Conservation (phyloP, 2,329 filamentous ascomycete species). For the Coniochaeta sp. region DNA sequence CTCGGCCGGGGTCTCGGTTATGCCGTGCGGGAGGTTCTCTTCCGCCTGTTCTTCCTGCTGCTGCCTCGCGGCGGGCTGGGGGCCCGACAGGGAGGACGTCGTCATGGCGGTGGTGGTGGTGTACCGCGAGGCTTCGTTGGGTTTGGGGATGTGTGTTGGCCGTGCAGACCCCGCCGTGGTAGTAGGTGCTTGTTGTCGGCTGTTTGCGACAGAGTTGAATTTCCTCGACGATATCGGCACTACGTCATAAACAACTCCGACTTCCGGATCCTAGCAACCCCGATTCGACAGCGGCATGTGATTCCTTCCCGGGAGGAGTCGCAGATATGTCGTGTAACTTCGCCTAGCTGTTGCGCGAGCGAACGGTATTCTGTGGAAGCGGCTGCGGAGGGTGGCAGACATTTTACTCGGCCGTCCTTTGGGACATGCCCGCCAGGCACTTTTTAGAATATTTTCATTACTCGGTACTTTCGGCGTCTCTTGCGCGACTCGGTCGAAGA, state of each 20-base stretch:
- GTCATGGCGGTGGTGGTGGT: not conserved
- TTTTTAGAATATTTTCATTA: not conserved
- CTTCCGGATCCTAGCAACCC: not conserved
- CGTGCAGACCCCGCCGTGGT: not conserved
- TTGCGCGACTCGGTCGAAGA: not conserved
- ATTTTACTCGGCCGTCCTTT: not conserved
- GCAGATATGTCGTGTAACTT: not conserved
- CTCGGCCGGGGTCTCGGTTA: constrained; percentile 17
- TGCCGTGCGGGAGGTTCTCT: constrained; percentile 13
- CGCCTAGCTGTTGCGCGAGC: not conserved
- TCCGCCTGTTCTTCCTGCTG: not conserved
- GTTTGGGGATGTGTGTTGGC: not conserved
- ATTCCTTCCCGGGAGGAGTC: not conserved
- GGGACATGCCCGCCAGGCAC: not conserved
- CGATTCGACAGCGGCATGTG: not conserved
- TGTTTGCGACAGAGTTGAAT: not conserved
- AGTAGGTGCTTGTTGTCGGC: not conserved
- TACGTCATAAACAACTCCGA: not conserved
- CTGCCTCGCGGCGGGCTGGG: not conserved
- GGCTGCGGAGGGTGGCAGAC: not conserved
- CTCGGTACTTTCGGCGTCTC: not conserved
- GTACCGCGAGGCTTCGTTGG: not conserved
- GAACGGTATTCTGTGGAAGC: not conserved
- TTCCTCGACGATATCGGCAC: not conserved
- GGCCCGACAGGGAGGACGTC: not conserved